These are phyloP conservation scores for Botrytis sinoallii DNA, from an alignment of 2,329 filamentous ascomycete species.

Conservation along the genomic window DNA sequence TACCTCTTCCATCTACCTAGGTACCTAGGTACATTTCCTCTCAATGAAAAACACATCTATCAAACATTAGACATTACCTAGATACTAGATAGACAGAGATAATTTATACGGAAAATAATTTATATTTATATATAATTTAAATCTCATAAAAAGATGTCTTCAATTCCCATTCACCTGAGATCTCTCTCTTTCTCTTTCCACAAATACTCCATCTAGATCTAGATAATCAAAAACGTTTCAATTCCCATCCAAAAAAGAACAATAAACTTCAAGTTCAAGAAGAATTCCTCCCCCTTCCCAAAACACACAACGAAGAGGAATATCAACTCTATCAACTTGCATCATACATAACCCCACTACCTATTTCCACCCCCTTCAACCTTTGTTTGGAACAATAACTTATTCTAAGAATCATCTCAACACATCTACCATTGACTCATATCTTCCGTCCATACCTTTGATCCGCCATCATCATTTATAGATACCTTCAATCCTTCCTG, in stretches of 20 bases:
- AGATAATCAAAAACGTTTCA: background rate
- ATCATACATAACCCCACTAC: constrained; percentile 14
- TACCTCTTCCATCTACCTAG: background rate
- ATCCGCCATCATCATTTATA: constrained; percentile 26
- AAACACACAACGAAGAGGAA: constrained; percentile 10
- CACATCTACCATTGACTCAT: constrained; percentile 25
- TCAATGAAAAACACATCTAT: too few relatives aligned
- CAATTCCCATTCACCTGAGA: background rate
- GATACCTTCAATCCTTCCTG: constrained; percentile 20
- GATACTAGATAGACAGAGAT: background rate
- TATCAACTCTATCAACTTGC: constrained; percentile 2
- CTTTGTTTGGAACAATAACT: constrained; percentile 32
- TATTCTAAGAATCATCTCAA: constrained; percentile 27
- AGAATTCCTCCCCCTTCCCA: background rate
- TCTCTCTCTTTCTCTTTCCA: background rate
- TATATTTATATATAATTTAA: background rate
- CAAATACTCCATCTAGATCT: background rate
- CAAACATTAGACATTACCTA: too few relatives aligned
- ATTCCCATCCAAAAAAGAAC: background rate
- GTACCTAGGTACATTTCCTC: too few relatives aligned
- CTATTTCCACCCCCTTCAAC: constrained; percentile 25
- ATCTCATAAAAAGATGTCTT: background rate
- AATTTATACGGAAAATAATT: background rate
- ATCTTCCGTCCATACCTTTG: constrained; percentile 27
- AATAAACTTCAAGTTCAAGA: background rate